phyloP scores from a whole-genome alignment of 768 basidiomycete genomes.

The Pluteus cervinus region DNA sequence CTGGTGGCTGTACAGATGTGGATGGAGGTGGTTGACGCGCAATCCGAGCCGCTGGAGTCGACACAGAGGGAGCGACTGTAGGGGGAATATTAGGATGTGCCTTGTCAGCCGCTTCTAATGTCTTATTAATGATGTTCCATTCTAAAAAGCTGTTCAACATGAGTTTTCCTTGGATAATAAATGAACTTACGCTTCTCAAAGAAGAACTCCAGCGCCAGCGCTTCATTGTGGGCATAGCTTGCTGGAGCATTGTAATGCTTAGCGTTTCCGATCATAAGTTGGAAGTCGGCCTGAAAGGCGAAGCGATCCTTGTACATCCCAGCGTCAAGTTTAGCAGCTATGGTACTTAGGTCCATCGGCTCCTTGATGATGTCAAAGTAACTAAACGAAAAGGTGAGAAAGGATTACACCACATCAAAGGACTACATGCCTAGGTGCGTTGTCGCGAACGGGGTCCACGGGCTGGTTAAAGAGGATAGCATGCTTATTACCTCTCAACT shows the following conservation, averaged over 20 bases:
- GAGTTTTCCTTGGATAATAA: not conserved
- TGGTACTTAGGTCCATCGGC: conserved; percentile 93
- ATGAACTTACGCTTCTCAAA: conserved; percentile 76
- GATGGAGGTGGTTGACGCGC: conserved; percentile 13
- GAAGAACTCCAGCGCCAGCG: conserved; percentile 66
- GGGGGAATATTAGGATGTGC: conserved; percentile 25
- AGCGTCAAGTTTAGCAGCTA: conserved; percentile 78
- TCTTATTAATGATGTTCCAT: conserved; percentile 86
- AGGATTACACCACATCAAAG: not conserved
- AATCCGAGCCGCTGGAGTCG: conserved; percentile 30
- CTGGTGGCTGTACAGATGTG: not conserved
- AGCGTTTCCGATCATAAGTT: conserved; percentile 83
- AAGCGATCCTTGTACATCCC: conserved; percentile 83
- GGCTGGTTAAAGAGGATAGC: conserved; percentile 75
- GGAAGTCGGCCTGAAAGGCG: conserved; percentile 82
- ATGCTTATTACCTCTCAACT: conserved; percentile 69
- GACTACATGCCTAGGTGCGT: conserved; percentile 71
- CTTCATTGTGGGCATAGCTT: conserved; percentile 70
- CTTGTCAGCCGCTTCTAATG: conserved; percentile 61
- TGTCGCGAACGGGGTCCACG: conserved; percentile 93
- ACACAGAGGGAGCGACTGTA: conserved; percentile 29
- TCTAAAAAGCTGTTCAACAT: conserved; percentile 36
- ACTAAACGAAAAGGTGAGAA: conserved; percentile 32
- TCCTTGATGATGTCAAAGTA: conserved; percentile 88
- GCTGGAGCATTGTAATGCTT: conserved; percentile 75